Conservation (phyloP, 1,139 yeast species). For the Candida sp. region DNA sequence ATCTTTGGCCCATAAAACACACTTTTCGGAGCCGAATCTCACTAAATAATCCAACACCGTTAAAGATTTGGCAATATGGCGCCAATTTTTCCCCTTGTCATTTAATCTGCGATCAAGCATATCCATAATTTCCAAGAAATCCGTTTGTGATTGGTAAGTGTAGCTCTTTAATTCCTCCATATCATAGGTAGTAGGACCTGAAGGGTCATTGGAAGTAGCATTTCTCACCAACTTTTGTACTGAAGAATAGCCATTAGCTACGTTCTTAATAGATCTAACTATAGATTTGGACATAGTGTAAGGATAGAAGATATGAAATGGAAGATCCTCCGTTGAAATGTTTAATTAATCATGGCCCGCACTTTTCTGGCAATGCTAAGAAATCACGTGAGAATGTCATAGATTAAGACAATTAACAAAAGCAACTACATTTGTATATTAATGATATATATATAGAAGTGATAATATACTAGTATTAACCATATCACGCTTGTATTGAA, state of each 20-base stretch:
- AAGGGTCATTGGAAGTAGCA: constrained; percentile 88
- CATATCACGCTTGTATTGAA: too few relatives aligned
- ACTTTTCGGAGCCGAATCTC: constrained; percentile 84
- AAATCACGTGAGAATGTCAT: too few relatives aligned
- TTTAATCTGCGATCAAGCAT: constrained; percentile 91
- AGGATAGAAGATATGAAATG: too few relatives aligned
- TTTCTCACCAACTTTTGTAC: constrained; percentile 88
- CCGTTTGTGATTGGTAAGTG: constrained; percentile 70
- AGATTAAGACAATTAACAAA: too few relatives aligned
- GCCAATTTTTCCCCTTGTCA: constrained; percentile 98
- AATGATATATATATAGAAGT: too few relatives aligned
- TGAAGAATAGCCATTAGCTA: constrained; percentile 86
- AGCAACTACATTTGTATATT: too few relatives aligned
- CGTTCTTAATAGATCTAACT: constrained; percentile 87
- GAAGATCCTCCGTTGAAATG: too few relatives aligned
- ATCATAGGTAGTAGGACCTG: constrained; percentile 78
- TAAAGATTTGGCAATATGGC: constrained; percentile 90
- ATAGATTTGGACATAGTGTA: constrained; percentile 65
- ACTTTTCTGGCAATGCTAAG: too few relatives aligned
- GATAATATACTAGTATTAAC: too few relatives aligned
- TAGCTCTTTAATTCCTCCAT: constrained; percentile 82
- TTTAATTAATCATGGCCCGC: too few relatives aligned
- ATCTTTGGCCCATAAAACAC: constrained; percentile 92
- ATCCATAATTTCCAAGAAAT: constrained; percentile 90
- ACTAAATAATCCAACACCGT: constrained; percentile 88